These are phyloP conservation scores for Colletotrichum simmondsii DNA, from an alignment of 2,329 filamentous ascomycete genomes.

Conservation along the genomic window DNA sequence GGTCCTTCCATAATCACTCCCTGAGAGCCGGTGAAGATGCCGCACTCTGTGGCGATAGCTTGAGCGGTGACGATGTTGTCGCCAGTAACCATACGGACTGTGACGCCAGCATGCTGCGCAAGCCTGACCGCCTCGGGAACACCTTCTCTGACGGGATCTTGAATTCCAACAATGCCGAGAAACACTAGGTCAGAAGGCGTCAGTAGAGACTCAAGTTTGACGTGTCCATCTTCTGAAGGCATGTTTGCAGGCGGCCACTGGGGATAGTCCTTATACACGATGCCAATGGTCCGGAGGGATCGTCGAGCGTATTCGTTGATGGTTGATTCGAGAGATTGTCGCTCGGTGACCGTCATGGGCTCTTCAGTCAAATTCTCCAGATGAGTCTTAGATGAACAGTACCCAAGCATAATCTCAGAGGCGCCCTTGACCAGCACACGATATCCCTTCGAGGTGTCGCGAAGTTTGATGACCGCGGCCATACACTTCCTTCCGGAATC, in stretches of 20 bases:
- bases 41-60: conserved; percentile 54
- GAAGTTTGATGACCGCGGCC: conserved; percentile 66
- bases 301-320: conserved; percentile 50
- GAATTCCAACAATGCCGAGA: conserved; percentile 68
- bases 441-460: conserved; percentile 63
- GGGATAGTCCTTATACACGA: conserved; percentile 47
- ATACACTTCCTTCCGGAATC: conserved; percentile 70
- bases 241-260: conserved; percentile 61
- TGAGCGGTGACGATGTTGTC: conserved; percentile 56
- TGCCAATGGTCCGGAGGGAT: conserved; percentile 52
- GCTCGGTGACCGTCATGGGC: neutral
- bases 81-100: conserved; percentile 71
- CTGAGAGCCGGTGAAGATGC: conserved; percentile 45
- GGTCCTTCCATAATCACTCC: conserved; percentile 67
- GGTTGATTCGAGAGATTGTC: conserved; percentile 36
- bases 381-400: conserved; percentile 47
- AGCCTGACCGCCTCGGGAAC: conserved; percentile 71
- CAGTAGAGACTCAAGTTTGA: conserved; percentile 25
- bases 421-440: conserved; percentile 66
- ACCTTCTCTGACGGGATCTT: conserved; percentile 72
- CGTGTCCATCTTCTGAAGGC: conserved; percentile 68
- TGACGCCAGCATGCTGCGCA: conserved; percentile 72
- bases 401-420: conserved; percentile 59
- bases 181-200: conserved; percentile 45
- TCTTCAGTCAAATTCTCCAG: conserved; percentile 29